A percentile compares a stretch with the other conserved stretches of the same genome.
These are phyloP conservation scores for Suillus weaverae DNA, from an alignment of 768 basidiomycete genomes.

Conservation along the genomic window DNA sequence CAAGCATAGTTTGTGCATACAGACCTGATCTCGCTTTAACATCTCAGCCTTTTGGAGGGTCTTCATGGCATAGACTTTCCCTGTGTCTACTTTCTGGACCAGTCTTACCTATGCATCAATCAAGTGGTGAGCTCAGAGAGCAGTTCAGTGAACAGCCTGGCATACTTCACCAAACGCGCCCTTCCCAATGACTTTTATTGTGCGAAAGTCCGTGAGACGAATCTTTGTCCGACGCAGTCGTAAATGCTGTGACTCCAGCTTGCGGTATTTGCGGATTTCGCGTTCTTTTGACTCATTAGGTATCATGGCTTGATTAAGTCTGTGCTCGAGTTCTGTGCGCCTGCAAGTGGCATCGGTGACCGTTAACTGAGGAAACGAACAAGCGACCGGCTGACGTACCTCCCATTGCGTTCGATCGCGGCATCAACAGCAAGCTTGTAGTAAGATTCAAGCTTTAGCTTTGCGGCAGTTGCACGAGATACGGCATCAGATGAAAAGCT, in stretches of 20 bases:
- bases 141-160: background rate
- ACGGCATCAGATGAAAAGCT: slow-evolving; percentile 85
- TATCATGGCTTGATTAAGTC: slow-evolving; percentile 71
- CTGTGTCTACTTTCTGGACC: slow-evolving; percentile 96
- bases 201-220: slow-evolving; percentile 89
- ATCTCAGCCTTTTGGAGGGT: slow-evolving; percentile 97
- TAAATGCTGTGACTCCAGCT: slow-evolving; percentile 85
- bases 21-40: slow-evolving; percentile 98
- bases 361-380: slow-evolving; percentile 5
- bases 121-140: slow-evolving; percentile 7
- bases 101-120: slow-evolving; percentile 68
- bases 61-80: slow-evolving; percentile 99
- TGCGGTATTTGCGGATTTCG: slow-evolving; percentile 83
- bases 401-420: slow-evolving; percentile 92
- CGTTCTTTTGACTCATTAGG: slow-evolving; percentile 83
- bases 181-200: slow-evolving; percentile 98
- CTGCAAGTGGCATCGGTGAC: slow-evolving; percentile 39
- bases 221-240: slow-evolving; percentile 93
- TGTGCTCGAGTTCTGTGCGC: slow-evolving; percentile 87
- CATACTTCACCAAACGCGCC: slow-evolving; percentile 96
- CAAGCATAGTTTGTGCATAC: slow-evolving; percentile 20
- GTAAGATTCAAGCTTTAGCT: slow-evolving; percentile 95
- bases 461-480: slow-evolving; percentile 89
- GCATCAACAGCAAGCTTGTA: slow-evolving; percentile 98
- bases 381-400: slow-evolving; percentile 48